Percentiles rank a stretch among this genome's conserved stretches.
Evolutionary conservation across 495 filamentous ascomycete genomes (phyloP).

Genomic region (Penicillium chermesinum): DNA sequence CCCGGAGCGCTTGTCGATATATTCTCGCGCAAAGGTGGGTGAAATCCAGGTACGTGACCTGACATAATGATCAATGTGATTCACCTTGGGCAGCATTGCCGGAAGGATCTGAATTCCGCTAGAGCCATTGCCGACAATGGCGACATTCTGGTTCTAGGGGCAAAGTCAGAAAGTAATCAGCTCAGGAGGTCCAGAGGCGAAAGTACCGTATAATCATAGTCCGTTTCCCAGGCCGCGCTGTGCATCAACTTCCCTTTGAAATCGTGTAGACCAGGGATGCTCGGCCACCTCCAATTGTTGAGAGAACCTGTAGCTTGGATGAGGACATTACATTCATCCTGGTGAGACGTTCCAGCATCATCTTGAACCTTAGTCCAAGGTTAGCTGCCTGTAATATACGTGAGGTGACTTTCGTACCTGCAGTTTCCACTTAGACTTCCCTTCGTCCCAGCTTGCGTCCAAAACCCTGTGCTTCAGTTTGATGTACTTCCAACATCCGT

Average conservation of each 20-base stretch:
- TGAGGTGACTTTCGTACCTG: conserved; percentile 16
- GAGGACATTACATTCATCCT: conserved; percentile 50
- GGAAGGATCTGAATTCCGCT: conserved; percentile 57
- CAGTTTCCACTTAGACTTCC: conserved; percentile 43
- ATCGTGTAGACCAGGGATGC: conserved; percentile 47
- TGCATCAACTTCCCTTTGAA: conserved; percentile 54
- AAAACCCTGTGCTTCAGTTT: conserved; percentile 35
- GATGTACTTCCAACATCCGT: conserved; percentile 37
- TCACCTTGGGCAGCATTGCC: conserved; percentile 49
- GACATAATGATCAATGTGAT: conserved; percentile 42
- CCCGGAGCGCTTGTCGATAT: conserved; percentile 26
- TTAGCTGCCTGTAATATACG: background rate
- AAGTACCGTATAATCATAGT: conserved; percentile 29
- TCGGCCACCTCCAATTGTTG: conserved; percentile 54
- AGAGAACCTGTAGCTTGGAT: conserved; percentile 53
- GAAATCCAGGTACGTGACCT: conserved; percentile 41
- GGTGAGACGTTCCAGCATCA: conserved; percentile 25
- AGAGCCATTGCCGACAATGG: conserved; percentile 50
- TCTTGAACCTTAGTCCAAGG: conserved; percentile 31
- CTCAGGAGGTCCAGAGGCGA: background rate
- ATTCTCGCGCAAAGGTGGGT: conserved; percentile 31
- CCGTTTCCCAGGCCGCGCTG: conserved; percentile 48
- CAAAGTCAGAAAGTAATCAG: conserved; percentile 12
- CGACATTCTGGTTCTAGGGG: conserved; percentile 43
- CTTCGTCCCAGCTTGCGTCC: conserved; percentile 37